A percentile compares a stretch with the other conserved stretches of the same genome.
Conservation (phyloP, 306 rosid genomes). For the Hippophae tibetana region DNA sequence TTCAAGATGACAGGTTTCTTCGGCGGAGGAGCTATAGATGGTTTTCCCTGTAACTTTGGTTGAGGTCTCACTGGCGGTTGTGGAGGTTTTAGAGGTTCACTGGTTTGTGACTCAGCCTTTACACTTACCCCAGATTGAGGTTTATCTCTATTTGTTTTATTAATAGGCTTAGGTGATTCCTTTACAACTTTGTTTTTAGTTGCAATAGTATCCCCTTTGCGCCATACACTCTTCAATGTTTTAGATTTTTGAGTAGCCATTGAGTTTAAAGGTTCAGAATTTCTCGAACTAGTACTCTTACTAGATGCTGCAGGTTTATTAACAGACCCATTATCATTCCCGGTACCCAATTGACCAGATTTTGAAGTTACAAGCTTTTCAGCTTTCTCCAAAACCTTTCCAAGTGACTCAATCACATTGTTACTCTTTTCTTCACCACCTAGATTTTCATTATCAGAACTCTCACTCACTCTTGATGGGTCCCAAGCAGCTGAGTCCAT, state of each 20-base stretch:
- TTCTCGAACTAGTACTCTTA: slow-evolving; percentile 22
- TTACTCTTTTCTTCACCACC: slow-evolving; percentile 47
- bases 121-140: slow-evolving; percentile 27
- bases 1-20: slow-evolving; percentile 70
- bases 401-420: slow-evolving; percentile 82
- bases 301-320: slow-evolving; percentile 33
- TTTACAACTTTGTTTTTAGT: slow-evolving; percentile 50
- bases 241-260: slow-evolving; percentile 36
- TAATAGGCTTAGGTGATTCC: slow-evolving; percentile 42
- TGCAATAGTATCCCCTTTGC: slow-evolving; percentile 76
- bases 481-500: slow-evolving; percentile 36
- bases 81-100: slow-evolving; percentile 28
- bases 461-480: slow-evolving; percentile 23
- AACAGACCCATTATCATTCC: slow-evolving; percentile 36
- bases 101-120: slow-evolving; percentile 30
- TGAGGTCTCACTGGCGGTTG: slow-evolving; percentile 51
- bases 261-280: slow-evolving; percentile 19
- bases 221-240: slow-evolving; percentile 89
- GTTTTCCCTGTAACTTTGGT: slow-evolving; percentile 60
- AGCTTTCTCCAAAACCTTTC: slow-evolving; percentile 93
- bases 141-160: slow-evolving; percentile 27
- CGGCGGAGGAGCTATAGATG: slow-evolving; percentile 52
- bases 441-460: slow-evolving; percentile 18
- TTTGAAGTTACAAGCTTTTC: slow-evolving; percentile 56
- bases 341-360: slow-evolving; percentile 20